Conservation (phyloP, 306 rosid species). For the Cicer cuneatum region DNA sequence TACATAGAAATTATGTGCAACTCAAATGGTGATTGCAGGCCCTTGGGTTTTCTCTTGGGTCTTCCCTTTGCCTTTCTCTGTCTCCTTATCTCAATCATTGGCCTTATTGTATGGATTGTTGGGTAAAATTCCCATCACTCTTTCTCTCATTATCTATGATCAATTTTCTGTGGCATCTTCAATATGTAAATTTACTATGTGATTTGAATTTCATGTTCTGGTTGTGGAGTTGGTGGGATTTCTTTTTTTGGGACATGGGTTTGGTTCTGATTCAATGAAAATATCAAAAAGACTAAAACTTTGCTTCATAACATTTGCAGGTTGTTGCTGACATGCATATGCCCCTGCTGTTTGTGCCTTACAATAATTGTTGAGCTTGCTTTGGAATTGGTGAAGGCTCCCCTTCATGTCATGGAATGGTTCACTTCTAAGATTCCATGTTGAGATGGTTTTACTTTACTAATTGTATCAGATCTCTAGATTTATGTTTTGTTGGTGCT, state of each 20-base stretch:
- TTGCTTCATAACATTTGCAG: constrained; percentile 45
- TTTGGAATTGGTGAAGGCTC: constrained; percentile 76
- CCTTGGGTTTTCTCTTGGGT: constrained; percentile 86
- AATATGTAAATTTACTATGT: background rate
- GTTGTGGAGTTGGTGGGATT: constrained; percentile 9
- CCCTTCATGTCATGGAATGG: constrained; percentile 88
- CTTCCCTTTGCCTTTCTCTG: constrained; percentile 84
- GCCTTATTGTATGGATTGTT: constrained; percentile 74
- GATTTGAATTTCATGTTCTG: constrained; percentile 32
- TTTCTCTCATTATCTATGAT: constrained; percentile 12
- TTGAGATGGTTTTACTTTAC: constrained; percentile 9
- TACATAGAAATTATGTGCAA: constrained; percentile 55
- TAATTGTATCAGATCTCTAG: background rate
- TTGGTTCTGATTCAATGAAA: constrained; percentile 20
- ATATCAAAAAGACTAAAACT: constrained; percentile 16
- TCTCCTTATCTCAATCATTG: constrained; percentile 75
- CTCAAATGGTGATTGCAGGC: constrained; percentile 87
- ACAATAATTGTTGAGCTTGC: constrained; percentile 88
- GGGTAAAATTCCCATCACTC: constrained; percentile 52
- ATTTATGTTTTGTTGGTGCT: background rate
- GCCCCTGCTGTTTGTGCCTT: constrained; percentile 87
- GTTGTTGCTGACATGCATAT: constrained; percentile 75
- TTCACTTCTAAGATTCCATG: constrained; percentile 87
- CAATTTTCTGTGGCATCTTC: constrained; percentile 5
- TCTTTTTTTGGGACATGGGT: constrained; percentile 12